These are phyloP conservation scores for Barnettozyma populi DNA, from an alignment of 805 yeast genomes.

Conservation along the genomic window DNA sequence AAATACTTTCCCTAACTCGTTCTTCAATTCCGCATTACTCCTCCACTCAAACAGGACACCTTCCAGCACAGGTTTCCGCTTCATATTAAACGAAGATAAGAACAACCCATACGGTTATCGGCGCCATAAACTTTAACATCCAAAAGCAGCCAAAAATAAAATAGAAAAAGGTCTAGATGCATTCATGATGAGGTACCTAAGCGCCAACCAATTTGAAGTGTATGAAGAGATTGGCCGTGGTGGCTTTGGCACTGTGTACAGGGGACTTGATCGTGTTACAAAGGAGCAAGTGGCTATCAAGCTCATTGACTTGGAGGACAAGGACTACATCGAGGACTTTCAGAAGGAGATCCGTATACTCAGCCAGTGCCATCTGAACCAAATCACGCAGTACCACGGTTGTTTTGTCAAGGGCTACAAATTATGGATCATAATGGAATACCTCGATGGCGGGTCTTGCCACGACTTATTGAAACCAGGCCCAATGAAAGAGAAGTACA, in stretches of 20 bases:
- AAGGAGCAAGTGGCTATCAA: conserved; percentile 87
- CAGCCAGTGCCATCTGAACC: conserved; percentile 71
- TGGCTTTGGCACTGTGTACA: conserved; percentile 93
- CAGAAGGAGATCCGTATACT: conserved; percentile 87
- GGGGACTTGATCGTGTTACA: conserved; percentile 67
- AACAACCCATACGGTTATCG: background rate
- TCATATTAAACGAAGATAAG: background rate
- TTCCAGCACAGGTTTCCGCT: too few relatives aligned
- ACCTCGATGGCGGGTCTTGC: conserved; percentile 90
- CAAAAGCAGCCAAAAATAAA: background rate
- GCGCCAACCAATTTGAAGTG: conserved; percentile 36
- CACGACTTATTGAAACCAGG: conserved; percentile 80
- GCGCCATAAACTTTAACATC: background rate
- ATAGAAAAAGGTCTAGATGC: background rate
- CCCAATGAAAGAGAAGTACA: conserved; percentile 75
- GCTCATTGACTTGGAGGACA: conserved; percentile 84
- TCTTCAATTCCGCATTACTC: background rate
- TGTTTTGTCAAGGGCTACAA: conserved; percentile 83
- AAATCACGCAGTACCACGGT: conserved; percentile 87
- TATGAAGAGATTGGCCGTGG: conserved; percentile 90
- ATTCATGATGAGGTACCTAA: conserved; percentile 22
- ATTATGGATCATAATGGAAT: conserved; percentile 96
- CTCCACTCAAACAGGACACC: too few relatives aligned
- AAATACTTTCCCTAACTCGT: background rate
- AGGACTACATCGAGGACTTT: conserved; percentile 86